A percentile compares a stretch with the other conserved stretches of the same genome.
phyloP scores from a whole-genome alignment of 2,329 filamentous ascomycete genomes.

The Torrubiellomyces zombiae region DNA sequence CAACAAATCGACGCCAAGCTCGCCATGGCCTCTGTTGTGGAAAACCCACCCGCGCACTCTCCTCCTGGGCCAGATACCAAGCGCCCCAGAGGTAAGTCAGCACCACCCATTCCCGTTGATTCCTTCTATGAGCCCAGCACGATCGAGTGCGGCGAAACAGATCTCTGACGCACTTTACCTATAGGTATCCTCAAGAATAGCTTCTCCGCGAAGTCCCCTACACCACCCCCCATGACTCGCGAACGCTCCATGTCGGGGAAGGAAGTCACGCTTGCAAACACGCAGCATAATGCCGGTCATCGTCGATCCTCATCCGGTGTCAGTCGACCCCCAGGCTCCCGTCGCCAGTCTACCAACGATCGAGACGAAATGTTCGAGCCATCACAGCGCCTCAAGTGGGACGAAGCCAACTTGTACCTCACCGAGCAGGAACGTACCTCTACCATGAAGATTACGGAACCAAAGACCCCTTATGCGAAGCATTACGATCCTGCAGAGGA shows the following conservation, averaged over 20 bases:
- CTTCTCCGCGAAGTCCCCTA: constrained; percentile 40
- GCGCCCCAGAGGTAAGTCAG: constrained; percentile 26
- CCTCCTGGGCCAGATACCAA: constrained; percentile 23
- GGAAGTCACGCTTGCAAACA: constrained; percentile 87
- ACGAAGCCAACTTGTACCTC: constrained; percentile 93
- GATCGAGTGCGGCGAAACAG: no score
- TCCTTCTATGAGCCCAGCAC: not conserved
- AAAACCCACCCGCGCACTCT: constrained; percentile 22
- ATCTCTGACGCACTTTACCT: not conserved
- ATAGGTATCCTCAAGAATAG: constrained; percentile 91
- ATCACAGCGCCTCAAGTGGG: constrained; percentile 81
- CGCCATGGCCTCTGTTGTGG: constrained; percentile 23
- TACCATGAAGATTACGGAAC: constrained; percentile 98
- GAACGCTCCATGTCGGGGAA: constrained; percentile 45
- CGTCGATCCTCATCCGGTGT: constrained; percentile 68
- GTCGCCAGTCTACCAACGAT: constrained; percentile 48
- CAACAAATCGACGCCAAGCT: no score
- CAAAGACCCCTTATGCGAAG: constrained; percentile 90
- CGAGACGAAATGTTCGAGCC: constrained; percentile 27
- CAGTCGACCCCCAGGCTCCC: constrained; percentile 44
- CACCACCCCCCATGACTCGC: constrained; percentile 27
- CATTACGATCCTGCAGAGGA: constrained; percentile 86
- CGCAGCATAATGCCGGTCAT: constrained; percentile 80
- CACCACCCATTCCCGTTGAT: not conserved
- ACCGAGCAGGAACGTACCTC: constrained; percentile 89